These are phyloP conservation scores for Termitomyces sp. DNA, from an alignment of 768 basidiomycete species.

Conservation along the genomic window DNA sequence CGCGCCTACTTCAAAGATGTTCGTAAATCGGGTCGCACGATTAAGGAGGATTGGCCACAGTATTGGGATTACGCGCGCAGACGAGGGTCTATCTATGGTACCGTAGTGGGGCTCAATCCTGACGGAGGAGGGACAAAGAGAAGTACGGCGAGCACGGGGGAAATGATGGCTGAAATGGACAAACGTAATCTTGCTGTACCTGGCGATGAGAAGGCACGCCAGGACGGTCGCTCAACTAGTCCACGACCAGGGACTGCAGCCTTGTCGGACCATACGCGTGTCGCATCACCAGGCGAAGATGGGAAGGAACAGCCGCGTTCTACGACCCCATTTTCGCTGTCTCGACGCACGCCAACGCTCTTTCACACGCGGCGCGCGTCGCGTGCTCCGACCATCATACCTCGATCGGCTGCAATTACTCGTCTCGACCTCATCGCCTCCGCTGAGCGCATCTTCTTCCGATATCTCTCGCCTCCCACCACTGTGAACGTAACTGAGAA, in stretches of 20 bases:
- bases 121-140: conserved; percentile 58
- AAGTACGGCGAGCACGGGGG: conserved; percentile 78
- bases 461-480: conserved; percentile 84
- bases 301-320: conserved; percentile 50
- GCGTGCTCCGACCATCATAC: conserved; percentile 91
- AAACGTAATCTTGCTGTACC: conserved; percentile 52
- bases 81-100: conserved; percentile 90
- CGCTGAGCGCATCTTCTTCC: conserved; percentile 93
- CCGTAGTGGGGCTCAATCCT: conserved; percentile 73
- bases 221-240: conserved; percentile 50
- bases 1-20: conserved; percentile 99
- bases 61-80: conserved; percentile 93
- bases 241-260: conserved; percentile 46
- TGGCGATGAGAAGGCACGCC: conserved; percentile 42
- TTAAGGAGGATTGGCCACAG: conserved; percentile 98
- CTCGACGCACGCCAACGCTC: conserved; percentile 69
- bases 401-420: conserved; percentile 85
- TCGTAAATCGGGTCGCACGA: conserved; percentile 86
- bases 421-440: conserved; percentile 86
- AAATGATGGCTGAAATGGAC: conserved; percentile 65
- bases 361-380: conserved; percentile 76
- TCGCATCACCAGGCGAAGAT: conserved; percentile 39
- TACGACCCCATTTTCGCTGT: conserved; percentile 75
- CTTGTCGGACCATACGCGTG: conserved; percentile 37
- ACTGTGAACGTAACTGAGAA: conserved; percentile 78